Base-by-base conservation (phyloP, 2,329 filamentous ascomycete species). In the Tolypocladium paradoxum region DNA sequence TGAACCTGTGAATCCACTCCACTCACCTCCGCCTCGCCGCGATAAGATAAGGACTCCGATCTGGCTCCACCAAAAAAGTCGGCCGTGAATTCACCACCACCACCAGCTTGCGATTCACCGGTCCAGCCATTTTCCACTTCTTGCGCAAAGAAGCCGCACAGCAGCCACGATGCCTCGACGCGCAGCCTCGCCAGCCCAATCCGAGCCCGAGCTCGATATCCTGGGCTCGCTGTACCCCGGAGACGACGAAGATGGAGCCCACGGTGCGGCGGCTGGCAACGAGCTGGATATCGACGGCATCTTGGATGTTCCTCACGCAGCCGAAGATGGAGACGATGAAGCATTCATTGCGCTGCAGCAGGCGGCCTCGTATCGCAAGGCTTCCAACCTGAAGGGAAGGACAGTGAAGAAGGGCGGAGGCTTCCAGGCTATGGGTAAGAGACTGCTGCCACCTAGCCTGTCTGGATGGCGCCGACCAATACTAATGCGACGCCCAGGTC, bases 321-420 rank as follows among this genome's bases (percentile, higher is more conserved):
- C 66, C n/a, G 71, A 73, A 40, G 82, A 79, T 38, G 85, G 85
- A 48, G 84, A 76, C 20, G 90, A 99, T 65, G 91, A 87, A 65
- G 87, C 87, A 0, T 97, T 96, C 64, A 99, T 99, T 69, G 90
- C 91, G 11, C 81, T 88, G 37, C 82, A 87, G 62, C 90, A 96
- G 67, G 86, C 88, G 4, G 89, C 90, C 18, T 89, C 88, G 5
- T 96, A 96, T 66, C 78, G 92, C 56, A 97, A 96, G 66, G 76
- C 82, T 1, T 79, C 86, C 11, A 93, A 91, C 65, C 62, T 93
- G 8, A 93, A 92, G 68, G 88, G 89, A 22, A 87, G 87, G 57
- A 86, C 85, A 3, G 88, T 89, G 34, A 96, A 96, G 75, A 99
- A 97, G 70, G 88, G 91, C 37, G 93, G 93, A 63, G 93, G 92